Base-by-base conservation (phyloP, 805 yeast genomes). In the Cyberlindnera maritima region DNA sequence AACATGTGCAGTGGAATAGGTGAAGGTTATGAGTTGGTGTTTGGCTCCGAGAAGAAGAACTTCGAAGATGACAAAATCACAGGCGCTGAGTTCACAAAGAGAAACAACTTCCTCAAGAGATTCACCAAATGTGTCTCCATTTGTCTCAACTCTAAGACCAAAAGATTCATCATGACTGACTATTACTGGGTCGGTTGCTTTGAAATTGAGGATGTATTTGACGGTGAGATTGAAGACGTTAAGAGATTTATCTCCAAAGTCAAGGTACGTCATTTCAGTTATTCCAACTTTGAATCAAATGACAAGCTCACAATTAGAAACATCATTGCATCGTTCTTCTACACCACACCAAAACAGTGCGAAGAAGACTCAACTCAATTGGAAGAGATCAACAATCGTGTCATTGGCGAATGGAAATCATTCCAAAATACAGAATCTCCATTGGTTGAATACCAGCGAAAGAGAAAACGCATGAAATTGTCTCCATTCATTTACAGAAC, bases 21-120 rank as follows among this genome's bases (percentile, higher is more conserved):
- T 12, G 64, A 61, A 48, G 64, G 64, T 11, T 61, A 61, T 47
- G 62, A 58, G 43, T 15, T 59, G 11, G 55, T 47, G n/a, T 56
- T 59, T 34, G 48, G 58, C 11, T 34, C 56, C 8, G 35, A 41
- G 15, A 56, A 53, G 48, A 54, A 48, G 26, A 52, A 46, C 19
- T 28, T 46, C 14, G 23, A 31, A 1, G 28, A 37, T 6, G 46
- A 46, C 4, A 49, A 35, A 15, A 45, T 59, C 3, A 36, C 32
- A 2, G 63, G 63, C 2, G 28, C 59, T 1, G 54, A 55, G 12
- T 47, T 41, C 28, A 59, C 63, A 7, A 61, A 61, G 40, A 44
- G 50, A 13, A 49, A 50, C 36, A 61, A 61, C 39, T 61, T 61
- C 46, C 28, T 57, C 9, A 58, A 57, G 37, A 47, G 54, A 19